Evolutionary conservation across 1,139 yeast species (phyloP).

Genomic region (Blastobotrys petasosporus): DNA sequence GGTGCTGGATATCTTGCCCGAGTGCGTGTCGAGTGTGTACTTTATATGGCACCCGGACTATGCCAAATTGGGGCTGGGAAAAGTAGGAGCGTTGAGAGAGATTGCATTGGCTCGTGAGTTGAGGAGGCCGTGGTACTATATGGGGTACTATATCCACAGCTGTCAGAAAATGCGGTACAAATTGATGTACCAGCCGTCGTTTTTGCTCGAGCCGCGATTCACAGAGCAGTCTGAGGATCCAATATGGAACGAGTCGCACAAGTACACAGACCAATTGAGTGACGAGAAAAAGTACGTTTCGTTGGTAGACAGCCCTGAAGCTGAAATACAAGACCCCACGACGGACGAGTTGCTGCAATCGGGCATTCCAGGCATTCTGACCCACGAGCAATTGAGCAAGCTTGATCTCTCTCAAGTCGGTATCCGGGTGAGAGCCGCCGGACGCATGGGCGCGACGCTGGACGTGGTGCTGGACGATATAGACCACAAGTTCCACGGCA

Average conservation of each 20-base stretch:
- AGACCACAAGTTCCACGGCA: neutral
- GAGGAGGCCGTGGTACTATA: conserved; percentile 48
- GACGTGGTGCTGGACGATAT: conserved; percentile 1
- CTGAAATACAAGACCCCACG: neutral
- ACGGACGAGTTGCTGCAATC: neutral
- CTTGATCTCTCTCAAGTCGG: neutral
- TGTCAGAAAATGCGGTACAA: conserved; percentile 83
- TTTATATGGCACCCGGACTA: conserved; percentile 86
- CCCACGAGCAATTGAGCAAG: neutral
- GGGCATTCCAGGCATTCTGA: conserved; percentile 6
- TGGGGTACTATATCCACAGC: conserved; percentile 71
- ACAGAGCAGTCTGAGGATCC: neutral
- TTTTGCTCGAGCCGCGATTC: conserved; percentile 33
- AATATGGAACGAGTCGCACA: neutral
- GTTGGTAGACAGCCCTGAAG: conserved; percentile 3
- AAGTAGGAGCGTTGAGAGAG: conserved; percentile 70
- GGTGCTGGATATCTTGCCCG: conserved; percentile 70
- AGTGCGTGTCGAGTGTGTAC: conserved; percentile 76
- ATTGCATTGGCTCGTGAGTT: conserved; percentile 42
- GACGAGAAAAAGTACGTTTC: neutral
- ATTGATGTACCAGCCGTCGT: conserved; percentile 46
- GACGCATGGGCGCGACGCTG: neutral
- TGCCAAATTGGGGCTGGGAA: conserved; percentile 67
- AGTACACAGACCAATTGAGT: neutral
- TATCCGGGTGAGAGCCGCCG: neutral